These are phyloP conservation scores for Hortiboletus flavorubellus DNA, from an alignment of 768 basidiomycete species.

Conservation along the genomic window DNA sequence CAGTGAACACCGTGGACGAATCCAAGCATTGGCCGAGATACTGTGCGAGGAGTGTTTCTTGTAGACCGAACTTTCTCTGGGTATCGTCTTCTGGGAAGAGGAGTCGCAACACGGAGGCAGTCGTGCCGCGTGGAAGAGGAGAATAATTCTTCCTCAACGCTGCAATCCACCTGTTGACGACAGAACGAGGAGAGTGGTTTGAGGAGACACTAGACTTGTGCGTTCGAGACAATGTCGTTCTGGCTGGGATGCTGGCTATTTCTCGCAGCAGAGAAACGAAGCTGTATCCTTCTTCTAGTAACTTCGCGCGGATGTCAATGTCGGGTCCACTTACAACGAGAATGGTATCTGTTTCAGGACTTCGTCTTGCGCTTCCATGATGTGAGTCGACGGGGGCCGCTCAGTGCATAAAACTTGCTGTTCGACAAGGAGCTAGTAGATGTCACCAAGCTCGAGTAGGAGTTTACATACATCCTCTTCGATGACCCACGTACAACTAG, in stretches of 20 bases:
- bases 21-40: constrained; percentile 50
- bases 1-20: constrained; percentile 29
- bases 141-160: constrained; percentile 40
- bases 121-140: constrained; percentile 52
- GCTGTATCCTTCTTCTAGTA: constrained; percentile 28
- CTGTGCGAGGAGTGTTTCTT: constrained; percentile 58
- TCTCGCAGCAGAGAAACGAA: constrained; percentile 49
- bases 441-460: not conserved
- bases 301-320: not conserved
- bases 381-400: not conserved
- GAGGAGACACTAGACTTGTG: not conserved
- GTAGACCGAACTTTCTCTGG: constrained; percentile 66
- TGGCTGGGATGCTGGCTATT: constrained; percentile 34
- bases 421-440: not conserved
- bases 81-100: constrained; percentile 85
- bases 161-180: constrained; percentile 44
- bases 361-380: constrained; percentile 19
- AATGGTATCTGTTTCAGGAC: constrained; percentile 34
- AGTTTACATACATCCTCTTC: not conserved
- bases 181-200: constrained; percentile 36
- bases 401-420: not conserved
- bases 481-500: not conserved
- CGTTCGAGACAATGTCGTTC: constrained; percentile 18
- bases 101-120: constrained; percentile 61
- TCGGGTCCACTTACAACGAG: constrained; percentile 37